These are phyloP conservation scores for Huntiella bhutanensis DNA, from an alignment of 2,329 filamentous ascomycete species.

Conservation along the genomic window DNA sequence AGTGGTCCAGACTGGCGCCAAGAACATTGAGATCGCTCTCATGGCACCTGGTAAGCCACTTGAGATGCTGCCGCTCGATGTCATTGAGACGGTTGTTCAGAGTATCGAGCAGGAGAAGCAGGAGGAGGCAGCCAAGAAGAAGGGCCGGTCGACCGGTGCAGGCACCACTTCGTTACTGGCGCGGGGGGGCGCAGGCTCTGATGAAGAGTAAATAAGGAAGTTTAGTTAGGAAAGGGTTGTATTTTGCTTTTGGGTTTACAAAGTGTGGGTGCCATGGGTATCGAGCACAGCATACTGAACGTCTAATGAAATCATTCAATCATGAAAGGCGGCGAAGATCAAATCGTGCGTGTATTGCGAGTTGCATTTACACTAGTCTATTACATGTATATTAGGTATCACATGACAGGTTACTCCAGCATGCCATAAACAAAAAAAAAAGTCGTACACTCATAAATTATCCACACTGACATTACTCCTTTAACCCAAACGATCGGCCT, in stretches of 20 bases:
- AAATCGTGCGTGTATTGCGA: no score
- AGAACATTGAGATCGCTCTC: constrained; percentile 98
- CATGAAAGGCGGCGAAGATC: not conserved
- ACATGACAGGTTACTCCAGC: not conserved
- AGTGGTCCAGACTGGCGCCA: constrained; percentile 94
- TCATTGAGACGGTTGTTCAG: constrained; percentile 96
- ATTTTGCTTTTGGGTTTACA: constrained; percentile 1
- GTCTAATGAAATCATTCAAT: constrained; percentile 8
- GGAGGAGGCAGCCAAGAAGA: constrained; percentile 95
- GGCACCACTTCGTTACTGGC: constrained; percentile 59
- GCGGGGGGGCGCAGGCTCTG: constrained; percentile 24
- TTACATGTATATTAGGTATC: no score
- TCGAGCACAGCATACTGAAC: constrained; percentile 10
- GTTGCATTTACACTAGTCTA: no score
- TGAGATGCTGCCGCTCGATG: constrained; percentile 85
- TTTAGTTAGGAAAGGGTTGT: not conserved
- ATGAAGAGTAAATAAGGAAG: not conserved
- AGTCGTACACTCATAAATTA: constrained; percentile 10
- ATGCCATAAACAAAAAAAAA: constrained; percentile 3
- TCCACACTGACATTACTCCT: not conserved
- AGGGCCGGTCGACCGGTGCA: constrained; percentile 55
- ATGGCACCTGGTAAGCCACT: constrained; percentile 85
- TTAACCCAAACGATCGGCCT: constrained; percentile 60
- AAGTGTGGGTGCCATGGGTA: constrained; percentile 12
- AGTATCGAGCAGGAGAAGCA: constrained; percentile 99